Evolutionary conservation across 2,329 filamentous ascomycete species (phyloP), one percentile per base, ranked within the genome.

Genomic region (Curvularia sp.): DNA sequence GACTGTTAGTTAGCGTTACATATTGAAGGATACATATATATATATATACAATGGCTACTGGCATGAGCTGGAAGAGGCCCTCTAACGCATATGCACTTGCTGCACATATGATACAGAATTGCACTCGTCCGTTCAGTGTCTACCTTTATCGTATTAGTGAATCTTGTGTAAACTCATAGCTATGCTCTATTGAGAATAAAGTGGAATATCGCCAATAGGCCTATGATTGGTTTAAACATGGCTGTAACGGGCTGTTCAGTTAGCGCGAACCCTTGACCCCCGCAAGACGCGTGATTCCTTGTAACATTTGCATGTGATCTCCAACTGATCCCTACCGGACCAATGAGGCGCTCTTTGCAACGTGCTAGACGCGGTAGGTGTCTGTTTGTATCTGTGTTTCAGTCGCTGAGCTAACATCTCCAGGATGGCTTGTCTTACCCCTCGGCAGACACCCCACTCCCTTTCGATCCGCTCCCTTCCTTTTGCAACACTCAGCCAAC

Each of bases 381-480:
- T 34, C 18, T 19, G 8, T 25, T 21, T 21, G 9, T 19, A 8
- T 27, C 3, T 25, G 12, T 3, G 19, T 15, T 27, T 2, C 27
- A 13, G 19, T 18, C 9, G 19, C 2, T 41, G 10, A 13, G 41
- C 60, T 69, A 5, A 72, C 38, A 23, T 27, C 2, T 7, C 2
- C 45, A 74, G 71, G 66, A 68, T 74, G 72, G 71, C 57, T 74
- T 3, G 45, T 73, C 39, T 58, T 75, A 55, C 71, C 70, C 28
- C 56, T 71, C 51, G 57, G 65, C 56, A 69, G 60, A 57, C 66
- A 61, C 48, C 52, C 67, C 32, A 38, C 62, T 21, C 68, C 62
- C 47, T 51, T 49, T n/a, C 64, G 55, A 30, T 49, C 57, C 18
- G 23, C 57, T 34, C 59, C 64, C 19, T 50, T 69, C 50, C 53